Evolutionary conservation across 495 filamentous ascomycete species (phyloP).

Genomic region (Astrothelium macrocarpum): DNA sequence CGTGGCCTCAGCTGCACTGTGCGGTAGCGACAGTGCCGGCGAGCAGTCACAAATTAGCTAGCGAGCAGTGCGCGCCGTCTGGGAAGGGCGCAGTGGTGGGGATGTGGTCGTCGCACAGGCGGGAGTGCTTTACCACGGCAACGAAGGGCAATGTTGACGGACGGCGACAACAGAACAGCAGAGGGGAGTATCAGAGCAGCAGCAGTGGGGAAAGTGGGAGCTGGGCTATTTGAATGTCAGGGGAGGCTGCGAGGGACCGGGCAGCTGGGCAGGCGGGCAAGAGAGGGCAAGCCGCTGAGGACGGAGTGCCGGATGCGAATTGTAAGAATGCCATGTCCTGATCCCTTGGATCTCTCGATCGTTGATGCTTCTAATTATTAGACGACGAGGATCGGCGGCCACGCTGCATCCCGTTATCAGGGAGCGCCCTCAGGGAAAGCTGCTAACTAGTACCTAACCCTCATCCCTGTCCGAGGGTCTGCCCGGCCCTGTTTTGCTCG

Average conservation of each 20-base stretch:
- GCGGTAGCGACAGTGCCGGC: background rate
- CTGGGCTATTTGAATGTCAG: background rate
- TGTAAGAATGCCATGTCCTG: constrained; percentile 1
- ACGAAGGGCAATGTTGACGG: background rate
- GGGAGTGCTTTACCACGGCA: background rate
- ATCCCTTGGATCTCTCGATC: constrained; percentile 7
- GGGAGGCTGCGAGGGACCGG: constrained; percentile 3
- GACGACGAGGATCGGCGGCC: constrained; percentile 4
- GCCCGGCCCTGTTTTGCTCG: background rate
- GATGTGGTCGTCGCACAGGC: background rate
- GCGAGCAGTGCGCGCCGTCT: no score
- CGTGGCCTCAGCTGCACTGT: no score
- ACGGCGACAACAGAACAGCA: background rate
- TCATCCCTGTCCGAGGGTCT: background rate
- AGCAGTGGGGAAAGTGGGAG: background rate
- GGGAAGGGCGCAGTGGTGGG: no score
- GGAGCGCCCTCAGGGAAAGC: background rate
- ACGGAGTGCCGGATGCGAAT: constrained; percentile 7
- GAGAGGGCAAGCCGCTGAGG: constrained; percentile 1
- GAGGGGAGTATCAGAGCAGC: background rate
- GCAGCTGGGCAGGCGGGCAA: background rate
- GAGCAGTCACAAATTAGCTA: background rate
- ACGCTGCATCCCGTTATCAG: background rate
- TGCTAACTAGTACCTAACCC: no score
- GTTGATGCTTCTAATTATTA: constrained; percentile 8